phyloP scores from a whole-genome alignment of 306 rosid genomes.

The Alnus rubra region DNA sequence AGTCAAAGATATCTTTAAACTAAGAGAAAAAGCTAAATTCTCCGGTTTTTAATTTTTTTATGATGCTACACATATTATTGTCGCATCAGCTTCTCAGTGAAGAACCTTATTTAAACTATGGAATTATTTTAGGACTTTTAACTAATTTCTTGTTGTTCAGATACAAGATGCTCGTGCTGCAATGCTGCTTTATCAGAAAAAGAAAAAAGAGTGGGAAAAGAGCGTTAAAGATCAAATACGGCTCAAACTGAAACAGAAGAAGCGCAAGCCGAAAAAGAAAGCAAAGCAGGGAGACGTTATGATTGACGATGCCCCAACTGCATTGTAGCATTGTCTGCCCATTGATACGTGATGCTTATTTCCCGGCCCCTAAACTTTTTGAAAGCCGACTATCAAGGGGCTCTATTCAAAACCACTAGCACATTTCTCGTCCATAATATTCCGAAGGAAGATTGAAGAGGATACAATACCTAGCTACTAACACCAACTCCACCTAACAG shows the following conservation, averaged over 20 bases:
- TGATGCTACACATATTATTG: slow-evolving; percentile 5
- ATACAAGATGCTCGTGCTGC: slow-evolving; percentile 90
- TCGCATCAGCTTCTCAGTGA: neutral
- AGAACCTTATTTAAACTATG: slow-evolving; percentile 4
- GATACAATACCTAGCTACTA: neutral
- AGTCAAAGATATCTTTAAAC: neutral
- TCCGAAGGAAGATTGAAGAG: slow-evolving; percentile 8
- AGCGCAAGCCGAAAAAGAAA: slow-evolving; percentile 70
- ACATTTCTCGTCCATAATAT: neutral
- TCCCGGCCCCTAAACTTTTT: neutral
- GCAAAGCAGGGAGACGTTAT: slow-evolving; percentile 38
- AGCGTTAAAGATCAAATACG: slow-evolving; percentile 53
- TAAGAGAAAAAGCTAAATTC: neutral
- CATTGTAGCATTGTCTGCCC: slow-evolving; percentile 28
- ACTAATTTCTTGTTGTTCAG: slow-evolving; percentile 34
- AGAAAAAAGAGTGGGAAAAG: slow-evolving; percentile 78
- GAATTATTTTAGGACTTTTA: neutral
- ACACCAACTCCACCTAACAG: neutral
- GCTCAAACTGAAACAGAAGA: slow-evolving; percentile 64
- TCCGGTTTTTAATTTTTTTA: neutral
- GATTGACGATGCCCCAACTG: slow-evolving; percentile 22
- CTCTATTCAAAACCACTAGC: neutral
- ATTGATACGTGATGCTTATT: neutral
- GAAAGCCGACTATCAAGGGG: neutral
- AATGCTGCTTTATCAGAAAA: slow-evolving; percentile 86